phyloP scores from a whole-genome alignment of 2,329 filamentous ascomycete genomes.

The Rachicladosporium sp. region DNA sequence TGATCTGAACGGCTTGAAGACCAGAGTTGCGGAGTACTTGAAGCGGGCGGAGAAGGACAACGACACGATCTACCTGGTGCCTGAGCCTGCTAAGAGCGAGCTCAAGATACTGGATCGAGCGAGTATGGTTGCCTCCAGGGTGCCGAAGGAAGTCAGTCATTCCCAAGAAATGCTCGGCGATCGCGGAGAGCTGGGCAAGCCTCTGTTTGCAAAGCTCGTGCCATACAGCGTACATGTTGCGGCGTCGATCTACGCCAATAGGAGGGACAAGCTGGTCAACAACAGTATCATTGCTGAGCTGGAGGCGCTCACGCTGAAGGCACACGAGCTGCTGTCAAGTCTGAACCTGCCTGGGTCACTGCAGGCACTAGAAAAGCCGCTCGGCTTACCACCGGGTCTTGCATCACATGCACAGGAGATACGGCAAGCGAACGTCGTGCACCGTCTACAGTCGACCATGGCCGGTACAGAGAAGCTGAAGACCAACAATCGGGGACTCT shows the following conservation, averaged over 20 bases:
- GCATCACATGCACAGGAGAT: constrained; percentile 90
- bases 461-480: constrained; percentile 87
- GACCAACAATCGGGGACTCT: constrained; percentile 61
- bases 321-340: constrained; percentile 68
- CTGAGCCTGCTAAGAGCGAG: constrained; percentile 79
- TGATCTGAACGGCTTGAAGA: constrained; percentile 74
- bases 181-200: constrained; percentile 61
- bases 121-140: constrained; percentile 70
- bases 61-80: constrained; percentile 80
- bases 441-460: constrained; percentile 64
- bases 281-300: constrained; percentile 75
- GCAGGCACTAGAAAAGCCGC: constrained; percentile 86
- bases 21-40: constrained; percentile 69
- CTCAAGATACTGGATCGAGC: constrained; percentile 75
- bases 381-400: constrained; percentile 74
- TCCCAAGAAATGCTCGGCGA: constrained; percentile 72
- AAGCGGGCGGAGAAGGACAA: constrained; percentile 94
- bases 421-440: constrained; percentile 75
- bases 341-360: constrained; percentile 84
- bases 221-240: constrained; percentile 93
- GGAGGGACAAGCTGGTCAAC: constrained; percentile 80
- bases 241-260: constrained; percentile 87
- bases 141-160: constrained; percentile 70
- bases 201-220: constrained; percentile 80
- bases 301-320: constrained; percentile 64